A percentile compares a stretch with the other conserved stretches of the same genome.
Evolutionary conservation across 805 yeast genomes (phyloP).

Genomic region (Schizosaccharomyces osmophilus): DNA sequence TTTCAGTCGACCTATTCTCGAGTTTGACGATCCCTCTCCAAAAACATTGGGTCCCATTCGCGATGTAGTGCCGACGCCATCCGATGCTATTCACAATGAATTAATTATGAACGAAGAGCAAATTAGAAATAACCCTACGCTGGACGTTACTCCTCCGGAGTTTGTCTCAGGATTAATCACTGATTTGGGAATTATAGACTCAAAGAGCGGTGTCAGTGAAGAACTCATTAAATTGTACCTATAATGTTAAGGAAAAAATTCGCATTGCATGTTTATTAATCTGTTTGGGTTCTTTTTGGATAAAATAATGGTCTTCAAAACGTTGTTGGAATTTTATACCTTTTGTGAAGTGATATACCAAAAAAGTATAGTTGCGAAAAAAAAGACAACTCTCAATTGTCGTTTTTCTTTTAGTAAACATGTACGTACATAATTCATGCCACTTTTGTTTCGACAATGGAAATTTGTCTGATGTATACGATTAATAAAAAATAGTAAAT

Average conservation of each 20-base stretch:
- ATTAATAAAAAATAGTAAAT: too few species aligned
- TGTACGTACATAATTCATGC: too few species aligned
- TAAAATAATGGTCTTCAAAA: too few species aligned
- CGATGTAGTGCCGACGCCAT: background rate
- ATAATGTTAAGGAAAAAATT: constrained; percentile 19
- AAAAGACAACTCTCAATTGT: too few species aligned
- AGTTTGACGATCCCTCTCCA: background rate
- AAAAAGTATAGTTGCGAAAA: too few species aligned
- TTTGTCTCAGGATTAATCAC: constrained; percentile 87
- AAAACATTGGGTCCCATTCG: background rate
- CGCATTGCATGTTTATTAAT: background rate
- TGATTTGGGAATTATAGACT: constrained; percentile 69
- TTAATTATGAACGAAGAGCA: constrained; percentile 1
- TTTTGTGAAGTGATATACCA: too few species aligned
- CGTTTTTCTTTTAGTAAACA: too few species aligned
- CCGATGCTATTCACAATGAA: background rate
- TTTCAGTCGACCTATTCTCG: constrained; percentile 18
- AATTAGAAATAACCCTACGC: constrained; percentile 22
- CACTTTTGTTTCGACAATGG: too few species aligned
- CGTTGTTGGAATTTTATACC: too few species aligned
- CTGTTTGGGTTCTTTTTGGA: too few species aligned
- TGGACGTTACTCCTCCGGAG: constrained; percentile 91
- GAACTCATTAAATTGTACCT: constrained; percentile 73
- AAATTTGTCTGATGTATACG: too few species aligned
- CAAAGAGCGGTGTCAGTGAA: constrained; percentile 96